Evolutionary conservation across 805 yeast genomes (phyloP).

Genomic region (Clavispora vitiphila): DNA sequence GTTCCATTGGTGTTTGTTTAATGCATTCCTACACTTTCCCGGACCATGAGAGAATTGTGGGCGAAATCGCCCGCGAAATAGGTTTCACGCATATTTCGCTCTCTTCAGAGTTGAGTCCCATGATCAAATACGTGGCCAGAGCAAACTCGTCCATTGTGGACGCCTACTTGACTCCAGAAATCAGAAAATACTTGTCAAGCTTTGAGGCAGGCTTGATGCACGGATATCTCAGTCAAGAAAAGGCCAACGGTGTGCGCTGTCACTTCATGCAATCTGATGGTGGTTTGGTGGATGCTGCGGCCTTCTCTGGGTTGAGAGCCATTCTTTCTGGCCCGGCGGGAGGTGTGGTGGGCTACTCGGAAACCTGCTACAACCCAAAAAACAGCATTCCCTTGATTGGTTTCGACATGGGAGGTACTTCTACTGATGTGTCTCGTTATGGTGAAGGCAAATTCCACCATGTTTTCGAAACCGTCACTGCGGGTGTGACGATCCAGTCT

Average conservation of each 20-base stretch:
- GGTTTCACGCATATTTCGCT: slow-evolving; percentile 37
- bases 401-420: slow-evolving; percentile 43
- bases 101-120: slow-evolving; percentile 37
- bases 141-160: slow-evolving; percentile 41
- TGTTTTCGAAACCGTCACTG: slow-evolving; percentile 41
- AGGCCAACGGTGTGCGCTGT: slow-evolving; percentile 46
- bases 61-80: slow-evolving; percentile 28
- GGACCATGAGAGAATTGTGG: slow-evolving; percentile 31
- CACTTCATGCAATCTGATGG: slow-evolving; percentile 97
- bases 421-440: slow-evolving; percentile 42
- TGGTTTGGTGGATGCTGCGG: slow-evolving; percentile 79
- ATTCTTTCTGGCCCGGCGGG: slow-evolving; percentile 97
- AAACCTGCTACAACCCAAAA: slow-evolving; percentile 55
- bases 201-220: slow-evolving; percentile 40
- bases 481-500: slow-evolving; percentile 40
- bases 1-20: slow-evolving; percentile 29
- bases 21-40: slow-evolving; percentile 40
- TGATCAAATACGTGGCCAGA: slow-evolving; percentile 40
- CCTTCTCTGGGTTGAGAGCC: slow-evolving; percentile 83
- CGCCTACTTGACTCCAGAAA: slow-evolving; percentile 39
- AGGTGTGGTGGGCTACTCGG: slow-evolving; percentile 90
- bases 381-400: slow-evolving; percentile 53
- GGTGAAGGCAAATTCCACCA: slow-evolving; percentile 35
- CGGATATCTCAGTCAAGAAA: slow-evolving; percentile 20
- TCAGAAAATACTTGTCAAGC: slow-evolving; percentile 28